Evolutionary conservation across 2,329 filamentous ascomycete genomes (phyloP).

Genomic region (Alternaria longipes): DNA sequence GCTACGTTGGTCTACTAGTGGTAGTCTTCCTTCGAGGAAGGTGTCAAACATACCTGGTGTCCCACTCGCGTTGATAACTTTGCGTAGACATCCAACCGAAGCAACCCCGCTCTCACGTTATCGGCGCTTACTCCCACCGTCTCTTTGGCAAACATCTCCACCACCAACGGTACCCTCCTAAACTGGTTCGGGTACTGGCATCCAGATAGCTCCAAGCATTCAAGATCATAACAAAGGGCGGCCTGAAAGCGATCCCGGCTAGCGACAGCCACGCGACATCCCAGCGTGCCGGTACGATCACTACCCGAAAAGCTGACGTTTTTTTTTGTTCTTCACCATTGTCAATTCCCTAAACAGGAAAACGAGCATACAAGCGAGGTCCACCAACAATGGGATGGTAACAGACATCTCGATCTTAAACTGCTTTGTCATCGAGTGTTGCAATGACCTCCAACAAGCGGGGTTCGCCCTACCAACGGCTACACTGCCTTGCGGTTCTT

Average conservation of each 20-base stretch:
- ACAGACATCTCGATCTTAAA: neutral
- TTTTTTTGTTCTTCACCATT: neutral
- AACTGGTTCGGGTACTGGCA: conserved; percentile 10
- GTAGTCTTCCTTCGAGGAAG: neutral
- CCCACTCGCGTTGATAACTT: conserved; percentile 9
- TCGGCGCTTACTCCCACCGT: conserved; percentile 38
- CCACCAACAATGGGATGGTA: neutral
- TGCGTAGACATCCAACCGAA: conserved; percentile 16
- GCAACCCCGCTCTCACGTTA: conserved; percentile 21
- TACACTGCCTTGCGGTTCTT: neutral
- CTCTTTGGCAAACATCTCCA: conserved; percentile 32
- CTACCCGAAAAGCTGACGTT: neutral
- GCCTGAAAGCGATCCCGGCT: conserved; percentile 4
- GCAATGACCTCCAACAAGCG: neutral
- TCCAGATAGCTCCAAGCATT: neutral
- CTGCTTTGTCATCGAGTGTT: neutral
- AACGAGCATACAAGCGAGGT: neutral
- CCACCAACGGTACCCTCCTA: conserved; percentile 23
- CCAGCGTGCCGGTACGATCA: conserved; percentile 3
- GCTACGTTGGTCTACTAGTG: conserved; percentile 6
- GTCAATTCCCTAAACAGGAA: neutral
- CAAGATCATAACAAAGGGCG: conserved; percentile 5
- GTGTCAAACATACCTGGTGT: conserved; percentile 8
- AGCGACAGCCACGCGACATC: conserved; percentile 9
- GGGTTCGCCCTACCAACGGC: neutral